Evolutionary conservation across 306 rosid genomes (phyloP).

Genomic region (Oxytropis ochrocephala): DNA sequence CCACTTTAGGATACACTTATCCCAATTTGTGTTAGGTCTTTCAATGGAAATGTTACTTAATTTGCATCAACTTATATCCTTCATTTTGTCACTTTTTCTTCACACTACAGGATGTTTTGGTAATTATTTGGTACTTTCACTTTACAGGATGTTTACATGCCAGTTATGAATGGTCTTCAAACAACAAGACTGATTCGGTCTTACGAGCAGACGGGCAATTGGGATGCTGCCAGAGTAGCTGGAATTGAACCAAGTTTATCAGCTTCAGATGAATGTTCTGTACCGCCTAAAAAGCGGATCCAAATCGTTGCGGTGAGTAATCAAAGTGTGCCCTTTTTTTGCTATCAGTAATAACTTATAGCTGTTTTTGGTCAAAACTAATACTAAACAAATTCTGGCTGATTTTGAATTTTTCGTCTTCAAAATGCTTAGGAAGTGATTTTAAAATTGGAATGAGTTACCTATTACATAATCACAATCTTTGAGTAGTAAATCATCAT

Average conservation of each 20-base stretch:
- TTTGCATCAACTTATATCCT: background rate
- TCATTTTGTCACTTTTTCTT: background rate
- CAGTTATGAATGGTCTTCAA: constrained; percentile 89
- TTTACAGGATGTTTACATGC: constrained; percentile 90
- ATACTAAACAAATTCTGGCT: background rate
- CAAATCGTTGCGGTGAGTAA: constrained; percentile 75
- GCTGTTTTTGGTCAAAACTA: background rate
- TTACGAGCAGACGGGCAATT: constrained; percentile 77
- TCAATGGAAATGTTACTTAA: background rate
- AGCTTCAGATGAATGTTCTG: constrained; percentile 20
- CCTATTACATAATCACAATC: background rate
- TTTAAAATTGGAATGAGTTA: background rate
- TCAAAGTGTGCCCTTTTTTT: background rate
- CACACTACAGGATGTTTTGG: background rate
- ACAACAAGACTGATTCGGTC: constrained; percentile 85
- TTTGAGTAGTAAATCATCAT: background rate
- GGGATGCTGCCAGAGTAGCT: constrained; percentile 72
- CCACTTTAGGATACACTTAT: background rate
- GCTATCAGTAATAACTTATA: background rate
- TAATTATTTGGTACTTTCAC: background rate
- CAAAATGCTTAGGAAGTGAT: background rate
- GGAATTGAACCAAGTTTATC: constrained; percentile 45
- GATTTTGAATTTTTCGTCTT: background rate
- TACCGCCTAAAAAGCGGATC: constrained; percentile 33
- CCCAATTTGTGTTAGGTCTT: background rate